Base-by-base conservation (phyloP, 2,329 filamentous ascomycete species). In the Scedosporium minutisporum region DNA sequence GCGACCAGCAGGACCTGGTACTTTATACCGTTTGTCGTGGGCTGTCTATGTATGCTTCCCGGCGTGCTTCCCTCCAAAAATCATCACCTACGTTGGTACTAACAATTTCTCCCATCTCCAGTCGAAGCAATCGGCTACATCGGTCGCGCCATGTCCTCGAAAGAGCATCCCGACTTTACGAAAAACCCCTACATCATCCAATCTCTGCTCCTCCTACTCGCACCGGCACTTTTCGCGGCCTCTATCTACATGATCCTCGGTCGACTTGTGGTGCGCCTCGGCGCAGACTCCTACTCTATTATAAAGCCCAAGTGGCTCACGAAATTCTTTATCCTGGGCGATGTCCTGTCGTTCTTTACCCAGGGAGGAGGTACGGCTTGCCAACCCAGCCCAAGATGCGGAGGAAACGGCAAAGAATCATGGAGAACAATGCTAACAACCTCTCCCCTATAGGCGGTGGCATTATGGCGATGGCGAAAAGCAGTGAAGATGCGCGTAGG, bases 51-150 rank as follows among this genome's bases (percentile, higher is more conserved):
- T 82, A 75, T 66, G 73, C 16, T 10, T 14, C 23, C 44, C 25
- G 14, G 18, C 29, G 51, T 12, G 60, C 18, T 59, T 59, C 16
- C 27, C 9, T n/a, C 18, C 16, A 42, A 41, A 58, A 58, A 57
- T 57, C 60, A 59, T 29, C 44, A 23, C n/a, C 12, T 2, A 48
- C 6, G 16, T 2, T 18, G 42, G 38, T 29, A 42, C 61, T 16
- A 21, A 62, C 18, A 29, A 18, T 21, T 14, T 5, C 29, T 12
- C 44, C n/a, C 41, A 27, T 48, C 61, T 29, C 3, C 14, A 80
- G 78, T 82, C 67, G 78, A 83, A 65, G 69, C 71, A 0, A 72
- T 82, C 44, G 81, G 81, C 16, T 85, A 83, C 66, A 67, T 81
- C 41, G 80, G 77, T 33, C 80, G 83, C 60, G 71, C 78, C 6